Conservation (phyloP, 768 basidiomycete species). For the Tricholoma saponaceum region DNA sequence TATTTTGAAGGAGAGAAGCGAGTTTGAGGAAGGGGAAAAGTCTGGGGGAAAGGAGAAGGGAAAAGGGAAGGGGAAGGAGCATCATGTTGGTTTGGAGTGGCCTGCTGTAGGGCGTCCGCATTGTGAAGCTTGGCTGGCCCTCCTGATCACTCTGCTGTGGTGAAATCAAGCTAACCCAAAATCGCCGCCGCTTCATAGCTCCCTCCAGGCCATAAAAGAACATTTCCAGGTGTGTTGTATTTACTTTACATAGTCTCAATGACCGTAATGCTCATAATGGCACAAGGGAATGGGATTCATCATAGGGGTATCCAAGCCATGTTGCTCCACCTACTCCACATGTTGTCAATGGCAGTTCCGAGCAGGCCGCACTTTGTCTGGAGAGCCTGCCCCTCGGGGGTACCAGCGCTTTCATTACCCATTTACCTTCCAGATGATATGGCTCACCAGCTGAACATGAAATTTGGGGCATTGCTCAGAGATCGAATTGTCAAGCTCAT, state of each 20-base stretch:
- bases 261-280: not conserved
- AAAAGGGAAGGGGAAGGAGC: too few species aligned
- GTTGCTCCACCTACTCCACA: not conserved
- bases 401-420: not conserved
- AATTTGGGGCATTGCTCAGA: too few species aligned
- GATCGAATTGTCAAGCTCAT: not conserved
- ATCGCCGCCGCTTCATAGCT: not conserved
- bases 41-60: too few species aligned
- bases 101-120: too few species aligned
- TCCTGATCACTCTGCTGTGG: not conserved
- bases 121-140: not conserved
- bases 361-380: not conserved
- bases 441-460: not conserved
- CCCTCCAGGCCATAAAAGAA: too few species aligned
- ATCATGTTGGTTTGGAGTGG: too few species aligned
- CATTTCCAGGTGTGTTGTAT: too few species aligned
- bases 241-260: not conserved
- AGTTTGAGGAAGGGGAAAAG: not conserved
- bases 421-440: not conserved
- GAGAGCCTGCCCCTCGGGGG: not conserved
- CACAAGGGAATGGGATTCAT: not conserved
- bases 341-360: not conserved
- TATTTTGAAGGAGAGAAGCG: not conserved
- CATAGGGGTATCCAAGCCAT: not conserved
- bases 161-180: not conserved